A percentile compares a stretch with the other conserved stretches of the same genome.
These are phyloP conservation scores for Heritiera fomes DNA, from an alignment of 345 rosid genomes.

Conservation along the genomic window DNA sequence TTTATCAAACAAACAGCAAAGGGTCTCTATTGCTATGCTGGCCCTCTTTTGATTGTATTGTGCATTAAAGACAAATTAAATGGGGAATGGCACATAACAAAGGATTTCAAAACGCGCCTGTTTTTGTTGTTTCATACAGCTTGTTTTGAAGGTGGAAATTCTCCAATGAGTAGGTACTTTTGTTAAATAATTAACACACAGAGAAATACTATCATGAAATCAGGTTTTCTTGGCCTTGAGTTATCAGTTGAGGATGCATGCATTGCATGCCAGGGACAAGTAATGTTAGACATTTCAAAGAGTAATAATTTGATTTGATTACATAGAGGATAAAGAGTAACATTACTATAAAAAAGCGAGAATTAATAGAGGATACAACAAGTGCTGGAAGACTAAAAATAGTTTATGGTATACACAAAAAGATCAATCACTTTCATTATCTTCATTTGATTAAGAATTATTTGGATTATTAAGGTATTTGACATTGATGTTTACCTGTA, in stretches of 20 bases:
- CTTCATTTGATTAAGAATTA: not conserved
- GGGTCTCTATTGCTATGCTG: conserved; percentile 9
- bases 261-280: not conserved
- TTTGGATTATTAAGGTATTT: not conserved
- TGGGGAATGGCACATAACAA: not conserved
- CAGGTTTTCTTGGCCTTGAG: conserved; percentile 2
- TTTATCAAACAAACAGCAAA: conserved; percentile 17
- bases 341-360: too few relatives aligned
- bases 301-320: too few relatives aligned
- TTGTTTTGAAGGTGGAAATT: not conserved
- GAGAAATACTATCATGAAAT: too few relatives aligned
- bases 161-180: not conserved
- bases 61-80: not conserved
- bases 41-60: not conserved
- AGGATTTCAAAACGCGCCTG: not conserved
- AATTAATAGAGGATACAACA: not conserved
- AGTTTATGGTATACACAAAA: not conserved
- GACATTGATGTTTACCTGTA: not conserved
- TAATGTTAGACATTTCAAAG: too few relatives aligned
- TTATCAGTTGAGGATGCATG: not conserved
- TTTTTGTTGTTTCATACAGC: not conserved
- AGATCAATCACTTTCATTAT: conserved; percentile 18
- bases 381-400: not conserved
- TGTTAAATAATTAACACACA: not conserved
- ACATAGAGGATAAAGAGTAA: too few relatives aligned